Evolutionary conservation across 1,284 basidiomycete species (phyloP).

Genomic region (Tausonia pullulans): DNA sequence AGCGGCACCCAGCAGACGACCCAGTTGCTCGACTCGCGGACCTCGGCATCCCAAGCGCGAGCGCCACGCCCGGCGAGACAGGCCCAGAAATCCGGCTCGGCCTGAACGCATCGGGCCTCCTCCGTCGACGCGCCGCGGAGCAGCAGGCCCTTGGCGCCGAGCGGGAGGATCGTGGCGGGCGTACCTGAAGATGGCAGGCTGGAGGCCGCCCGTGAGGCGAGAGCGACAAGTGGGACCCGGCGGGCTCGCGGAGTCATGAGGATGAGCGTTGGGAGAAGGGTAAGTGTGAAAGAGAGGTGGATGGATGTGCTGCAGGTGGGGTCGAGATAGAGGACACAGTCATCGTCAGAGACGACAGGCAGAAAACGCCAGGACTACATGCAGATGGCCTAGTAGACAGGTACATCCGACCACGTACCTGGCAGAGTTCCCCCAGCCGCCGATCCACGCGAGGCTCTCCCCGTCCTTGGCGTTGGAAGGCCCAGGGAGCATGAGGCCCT

Average conservation of each 20-base stretch:
- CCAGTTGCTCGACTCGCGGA: neutral
- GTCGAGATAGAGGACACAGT: neutral
- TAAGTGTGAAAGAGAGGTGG: constrained; percentile 2
- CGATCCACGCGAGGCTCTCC: too few species aligned
- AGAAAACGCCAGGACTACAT: too few species aligned
- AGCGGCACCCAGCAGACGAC: constrained; percentile 8
- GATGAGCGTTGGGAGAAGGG: constrained; percentile 1
- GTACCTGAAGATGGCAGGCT: neutral
- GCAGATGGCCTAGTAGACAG: too few species aligned
- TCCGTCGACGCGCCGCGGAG: neutral
- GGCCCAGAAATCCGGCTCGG: neutral
- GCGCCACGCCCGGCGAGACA: neutral
- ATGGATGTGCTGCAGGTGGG: neutral
- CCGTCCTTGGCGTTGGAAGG: too few species aligned
- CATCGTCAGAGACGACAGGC: too few species aligned
- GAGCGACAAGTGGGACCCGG: neutral
- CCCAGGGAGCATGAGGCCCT: neutral
- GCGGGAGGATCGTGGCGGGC: constrained; percentile 2
- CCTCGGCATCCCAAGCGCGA: neutral
- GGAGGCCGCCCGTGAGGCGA: neutral
- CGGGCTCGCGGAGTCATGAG: constrained; percentile 2
- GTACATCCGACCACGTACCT: too few species aligned
- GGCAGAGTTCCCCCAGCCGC: too few species aligned
- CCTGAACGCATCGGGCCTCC: neutral
- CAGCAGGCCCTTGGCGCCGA: neutral